A percentile compares a stretch with the other conserved stretches of the same genome.
These are phyloP conservation scores for Fusarium miscanthi DNA, from an alignment of 2,329 filamentous ascomycete species.

Conservation along the genomic window DNA sequence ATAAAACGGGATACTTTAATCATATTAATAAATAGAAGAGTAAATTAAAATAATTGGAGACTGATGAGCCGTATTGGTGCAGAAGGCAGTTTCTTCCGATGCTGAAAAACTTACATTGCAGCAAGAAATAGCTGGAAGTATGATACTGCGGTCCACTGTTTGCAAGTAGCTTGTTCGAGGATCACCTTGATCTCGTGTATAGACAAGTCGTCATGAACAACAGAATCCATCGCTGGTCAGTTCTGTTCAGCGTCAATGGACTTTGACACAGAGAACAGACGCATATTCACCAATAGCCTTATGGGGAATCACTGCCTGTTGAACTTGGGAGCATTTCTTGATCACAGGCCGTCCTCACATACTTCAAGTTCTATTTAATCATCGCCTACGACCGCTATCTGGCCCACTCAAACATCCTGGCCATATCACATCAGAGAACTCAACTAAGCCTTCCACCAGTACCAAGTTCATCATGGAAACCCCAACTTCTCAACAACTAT, in stretches of 20 bases:
- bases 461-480: neutral
- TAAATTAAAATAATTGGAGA: too few relatives aligned
- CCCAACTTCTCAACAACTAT: neutral
- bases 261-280: neutral
- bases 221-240: fast-evolving
- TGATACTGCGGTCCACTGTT: neutral
- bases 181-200: fast-evolving
- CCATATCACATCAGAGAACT: neutral
- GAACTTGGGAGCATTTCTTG: fast-evolving
- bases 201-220: neutral
- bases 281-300: neutral
- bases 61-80: too few relatives aligned
- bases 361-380: neutral
- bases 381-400: neutral
- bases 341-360: fast-evolving
- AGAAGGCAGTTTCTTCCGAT: too few relatives aligned
- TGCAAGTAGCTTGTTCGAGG: fast-evolving
- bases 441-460: neutral
- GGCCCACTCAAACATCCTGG: neutral
- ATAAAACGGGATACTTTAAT: too few relatives aligned
- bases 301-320: fast-evolving
- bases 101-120: too few relatives aligned
- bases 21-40: too few relatives aligned
- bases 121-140: too few relatives aligned
- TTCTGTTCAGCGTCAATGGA: neutral